These are phyloP conservation scores for Aspergillus carlsbadensis DNA, from an alignment of 495 filamentous ascomycete species.

Conservation along the genomic window DNA sequence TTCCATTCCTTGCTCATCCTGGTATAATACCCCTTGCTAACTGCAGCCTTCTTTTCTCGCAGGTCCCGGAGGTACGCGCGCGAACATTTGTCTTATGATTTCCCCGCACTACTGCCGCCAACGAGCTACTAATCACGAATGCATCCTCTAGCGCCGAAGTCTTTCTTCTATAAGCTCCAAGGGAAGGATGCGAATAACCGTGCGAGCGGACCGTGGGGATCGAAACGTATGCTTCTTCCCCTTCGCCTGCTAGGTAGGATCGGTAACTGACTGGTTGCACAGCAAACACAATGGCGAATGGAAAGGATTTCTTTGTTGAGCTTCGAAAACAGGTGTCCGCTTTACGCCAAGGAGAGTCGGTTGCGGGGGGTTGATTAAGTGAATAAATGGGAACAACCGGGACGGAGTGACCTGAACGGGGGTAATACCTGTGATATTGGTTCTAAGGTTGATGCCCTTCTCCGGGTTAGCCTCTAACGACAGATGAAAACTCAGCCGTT, in stretches of 20 bases:
- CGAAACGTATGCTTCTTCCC: constrained; percentile 41
- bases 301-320: constrained; percentile 55
- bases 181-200: constrained; percentile 42
- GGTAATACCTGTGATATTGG: not conserved
- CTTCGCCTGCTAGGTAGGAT: not conserved
- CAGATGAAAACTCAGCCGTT: not conserved
- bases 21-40: not conserved
- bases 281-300: constrained; percentile 55
- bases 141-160: constrained; percentile 29
- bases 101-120: not conserved
- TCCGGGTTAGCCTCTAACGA: not conserved
- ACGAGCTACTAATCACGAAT: constrained; percentile 8
- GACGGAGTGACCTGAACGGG: not conserved
- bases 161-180: constrained; percentile 38
- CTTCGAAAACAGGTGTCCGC: constrained; percentile 50
- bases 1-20: not conserved
- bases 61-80: constrained; percentile 30
- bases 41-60: not conserved
- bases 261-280: constrained; percentile 16
- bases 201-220: constrained; percentile 46
- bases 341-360: constrained; percentile 39
- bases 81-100: not conserved
- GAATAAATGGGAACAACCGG: not conserved
- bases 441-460: not conserved
- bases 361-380: constrained; percentile 41